Base-by-base conservation (phyloP, 208 protist species). In the Acanthamoeba culbertsoni region DNA sequence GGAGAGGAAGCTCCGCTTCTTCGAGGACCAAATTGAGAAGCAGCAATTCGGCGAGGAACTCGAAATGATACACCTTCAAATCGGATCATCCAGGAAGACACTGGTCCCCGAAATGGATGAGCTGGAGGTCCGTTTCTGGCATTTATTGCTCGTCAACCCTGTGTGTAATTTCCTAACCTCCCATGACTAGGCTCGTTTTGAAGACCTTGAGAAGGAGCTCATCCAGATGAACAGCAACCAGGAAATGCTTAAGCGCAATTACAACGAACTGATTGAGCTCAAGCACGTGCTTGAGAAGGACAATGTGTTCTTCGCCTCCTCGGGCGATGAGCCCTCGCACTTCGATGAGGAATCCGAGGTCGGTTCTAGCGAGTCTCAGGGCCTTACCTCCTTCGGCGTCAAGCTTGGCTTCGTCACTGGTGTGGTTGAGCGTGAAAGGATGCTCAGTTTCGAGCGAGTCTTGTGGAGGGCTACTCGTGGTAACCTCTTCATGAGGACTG, bases 381-480 rank as follows among this genome's bases (percentile, higher is more conserved):
- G 45, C 28, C n/a, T 43, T 1, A 33, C 71, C 26, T n/a, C 89
- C 0, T 31, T 14, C 73, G 55, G 42, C 75, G 93, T 95, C 92
- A 82, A 92, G 62, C 40, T 99, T 12, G 94, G 98, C 42, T 97
- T 99, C 92, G 90, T 99, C 45, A 98, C 98, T 33, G 99, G 99
- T 73, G 98, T 99, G 28, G 97, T 99, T 65, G 97, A 97, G 10
- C 96, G 96, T 42, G 97, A 98, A 0, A 96, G 97, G 20, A 95
- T 99, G 46, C 77, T 93, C 42, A 96, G 95, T 26, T 98, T 99
- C 92, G 97, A 99, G 96, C 96, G 98, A 20, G 92, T 99, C 1
- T 93, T 99, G 28, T 99, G 98, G 97, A 97, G 99, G 79, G 97
- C 96, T 12, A 99, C 98, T 0, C 96, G 99, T 57, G 99, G 99